These are phyloP conservation scores for Termitomyces sp. DNA, from an alignment of 768 basidiomycete genomes.

Conservation along the genomic window DNA sequence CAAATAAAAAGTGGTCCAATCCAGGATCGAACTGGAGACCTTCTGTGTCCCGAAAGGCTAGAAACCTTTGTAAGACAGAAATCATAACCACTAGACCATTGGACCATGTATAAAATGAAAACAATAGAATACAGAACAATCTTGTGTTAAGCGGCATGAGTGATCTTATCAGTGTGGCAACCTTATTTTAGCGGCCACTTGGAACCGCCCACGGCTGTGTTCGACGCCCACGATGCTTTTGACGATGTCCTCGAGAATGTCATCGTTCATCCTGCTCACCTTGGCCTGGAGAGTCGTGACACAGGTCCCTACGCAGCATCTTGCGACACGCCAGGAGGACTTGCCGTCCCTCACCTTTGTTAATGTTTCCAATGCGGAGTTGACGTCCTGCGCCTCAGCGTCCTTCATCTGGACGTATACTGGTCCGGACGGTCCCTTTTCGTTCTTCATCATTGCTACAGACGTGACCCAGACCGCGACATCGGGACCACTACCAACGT, in stretches of 20 bases:
- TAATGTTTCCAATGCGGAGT: conserved; percentile 7
- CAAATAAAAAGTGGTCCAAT: conserved; percentile 21
- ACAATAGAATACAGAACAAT: too few species aligned
- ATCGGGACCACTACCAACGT: conserved; percentile 7
- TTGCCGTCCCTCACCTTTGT: conserved; percentile 21
- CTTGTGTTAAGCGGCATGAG: not conserved
- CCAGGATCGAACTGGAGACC: conserved; percentile 37
- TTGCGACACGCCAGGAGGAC: conserved; percentile 9
- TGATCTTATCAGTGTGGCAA: too few species aligned
- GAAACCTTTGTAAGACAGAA: conserved; percentile 29
- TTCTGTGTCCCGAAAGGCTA: conserved; percentile 22
- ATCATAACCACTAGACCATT: conserved; percentile 49
- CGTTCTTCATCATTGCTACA: conserved; percentile 38
- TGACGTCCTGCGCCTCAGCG: conserved; percentile 26
- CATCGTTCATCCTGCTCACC: conserved; percentile 6
- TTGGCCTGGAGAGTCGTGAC: not conserved
- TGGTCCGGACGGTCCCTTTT: conserved; percentile 27
- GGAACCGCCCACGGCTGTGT: not conserved
- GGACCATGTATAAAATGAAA: conserved; percentile 11
- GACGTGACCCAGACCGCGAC: conserved; percentile 24
- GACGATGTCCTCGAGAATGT: conserved; percentile 8
- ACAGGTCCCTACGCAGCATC: not conserved
- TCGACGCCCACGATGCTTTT: conserved; percentile 2
- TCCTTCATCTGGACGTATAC: conserved; percentile 36
- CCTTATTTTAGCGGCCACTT: not conserved